Evolutionary conservation across 2,329 filamentous ascomycete genomes (phyloP).

Genomic region (Talaromyces sp.): DNA sequence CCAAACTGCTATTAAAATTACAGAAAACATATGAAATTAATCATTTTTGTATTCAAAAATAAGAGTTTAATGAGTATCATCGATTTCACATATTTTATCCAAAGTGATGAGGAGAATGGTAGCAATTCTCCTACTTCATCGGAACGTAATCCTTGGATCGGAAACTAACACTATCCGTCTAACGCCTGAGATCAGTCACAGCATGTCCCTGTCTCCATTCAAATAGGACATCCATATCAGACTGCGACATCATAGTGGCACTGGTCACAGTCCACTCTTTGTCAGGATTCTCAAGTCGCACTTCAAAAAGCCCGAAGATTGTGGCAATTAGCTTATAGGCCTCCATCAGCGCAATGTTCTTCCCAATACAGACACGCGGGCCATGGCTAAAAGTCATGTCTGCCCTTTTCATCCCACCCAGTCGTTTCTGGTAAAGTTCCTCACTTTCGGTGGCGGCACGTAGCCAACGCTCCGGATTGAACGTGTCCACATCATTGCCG

Average conservation of each 20-base stretch:
- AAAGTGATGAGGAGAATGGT: too few relatives aligned
- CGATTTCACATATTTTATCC: too few relatives aligned
- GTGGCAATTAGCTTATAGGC: slow-evolving; percentile 57
- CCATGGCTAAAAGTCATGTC: slow-evolving; percentile 47
- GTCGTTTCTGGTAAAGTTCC: slow-evolving; percentile 10
- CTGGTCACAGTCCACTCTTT: not conserved
- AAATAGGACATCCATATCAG: too few relatives aligned
- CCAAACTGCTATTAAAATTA: too few relatives aligned
- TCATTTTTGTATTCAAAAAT: too few relatives aligned
- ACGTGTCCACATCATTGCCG: slow-evolving; percentile 33
- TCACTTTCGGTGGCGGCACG: slow-evolving; percentile 12
- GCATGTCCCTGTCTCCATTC: too few relatives aligned
- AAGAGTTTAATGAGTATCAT: too few relatives aligned
- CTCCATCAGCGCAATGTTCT: slow-evolving; percentile 51
- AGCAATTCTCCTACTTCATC: too few relatives aligned
- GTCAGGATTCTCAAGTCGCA: not conserved
- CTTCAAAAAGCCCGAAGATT: slow-evolving; percentile 22
- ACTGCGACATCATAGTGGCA: not conserved
- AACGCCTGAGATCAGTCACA: too few relatives aligned
- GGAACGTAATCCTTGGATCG: too few relatives aligned
- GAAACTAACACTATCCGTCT: too few relatives aligned
- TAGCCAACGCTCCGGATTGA: slow-evolving; percentile 49
- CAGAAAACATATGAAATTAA: too few relatives aligned
- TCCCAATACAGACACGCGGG: slow-evolving; percentile 50
- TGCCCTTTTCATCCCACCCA: slow-evolving; percentile 16